Evolutionary conservation across 2,329 filamentous ascomycete species (phyloP), one percentile per base, ranked within the genome.

Genomic region (Aspergillaceae sp.): DNA sequence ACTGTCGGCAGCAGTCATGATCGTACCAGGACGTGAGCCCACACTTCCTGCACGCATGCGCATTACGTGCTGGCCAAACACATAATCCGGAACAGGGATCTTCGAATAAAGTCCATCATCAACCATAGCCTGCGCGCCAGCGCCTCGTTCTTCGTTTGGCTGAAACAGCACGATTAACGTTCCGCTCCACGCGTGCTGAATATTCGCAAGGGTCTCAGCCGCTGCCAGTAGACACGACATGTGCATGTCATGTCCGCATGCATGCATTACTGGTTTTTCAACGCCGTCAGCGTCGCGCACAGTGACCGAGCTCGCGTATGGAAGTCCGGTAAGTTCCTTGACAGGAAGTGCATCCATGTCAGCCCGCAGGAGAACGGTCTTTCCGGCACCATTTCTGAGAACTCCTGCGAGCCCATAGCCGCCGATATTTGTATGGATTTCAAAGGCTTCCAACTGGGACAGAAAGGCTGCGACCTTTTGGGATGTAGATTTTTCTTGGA

Each of bases 131-230:
- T 75, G 74, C 0, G 83, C 83, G 0, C 83, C 83, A 0, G 69
- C 72, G 0, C 75, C 80, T 1, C 75, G 70, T 60, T 87, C 83
- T 58, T 86, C 83, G 1, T 77, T 76, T 0, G 83, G 83, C 55
- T 87, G 84, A 59, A 86, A 87, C 2, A 80, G 62, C 5, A 83
- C 60, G 4, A 87, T 65, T 19, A 86, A 54, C 0, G 80, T 86
- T 0, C 83, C 83, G 7, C 60, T 67, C 83, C 83, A 87, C 0
- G 51, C 30, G 0, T 70, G 53, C n/a, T 62, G 68, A 0, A 65
- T 59, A 0, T 60, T 61, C 1, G 71, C 61, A 0, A 87, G 65
- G 0, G 69, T 68, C 43, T 77, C 70, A 0, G 76, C 72, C 0
- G 76, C 75, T 0, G 73, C 78, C 0, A 82, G 68, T 1, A 81